These are phyloP conservation scores for Graphiopsis chlorocephala DNA, from an alignment of 2,329 filamentous ascomycete species.

Conservation along the genomic window DNA sequence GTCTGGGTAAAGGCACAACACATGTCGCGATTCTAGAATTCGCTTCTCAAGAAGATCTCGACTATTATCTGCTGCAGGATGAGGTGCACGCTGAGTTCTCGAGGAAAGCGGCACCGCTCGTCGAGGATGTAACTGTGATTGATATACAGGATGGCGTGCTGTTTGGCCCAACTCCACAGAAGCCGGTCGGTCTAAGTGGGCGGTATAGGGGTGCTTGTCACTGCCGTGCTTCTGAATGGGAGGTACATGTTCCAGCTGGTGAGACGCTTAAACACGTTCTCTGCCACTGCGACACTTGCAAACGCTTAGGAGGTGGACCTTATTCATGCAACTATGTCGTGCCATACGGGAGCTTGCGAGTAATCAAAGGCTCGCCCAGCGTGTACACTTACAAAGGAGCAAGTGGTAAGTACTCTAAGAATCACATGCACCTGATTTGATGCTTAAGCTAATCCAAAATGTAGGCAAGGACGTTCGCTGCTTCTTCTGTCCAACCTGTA, in stretches of 20 bases:
- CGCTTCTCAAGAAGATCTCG: constrained; percentile 33
- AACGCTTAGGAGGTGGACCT: constrained; percentile 36
- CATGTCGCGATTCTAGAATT: constrained; percentile 38
- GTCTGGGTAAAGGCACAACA: constrained; percentile 34
- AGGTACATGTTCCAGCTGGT: constrained; percentile 24
- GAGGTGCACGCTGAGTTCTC: constrained; percentile 34
- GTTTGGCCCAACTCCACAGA: constrained; percentile 30
- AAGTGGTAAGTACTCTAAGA: constrained; percentile 23
- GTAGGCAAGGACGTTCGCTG: constrained; percentile 37
- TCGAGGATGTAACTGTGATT: constrained; percentile 35
- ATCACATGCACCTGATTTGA: not conserved
- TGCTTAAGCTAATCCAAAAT: not conserved
- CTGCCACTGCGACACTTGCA: constrained; percentile 38
- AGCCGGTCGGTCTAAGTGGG: constrained; percentile 19
- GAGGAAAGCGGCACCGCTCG: constrained; percentile 28
- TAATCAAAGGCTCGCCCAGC: constrained; percentile 29
- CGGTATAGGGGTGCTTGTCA: constrained; percentile 33
- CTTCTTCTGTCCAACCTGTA: constrained; percentile 39
- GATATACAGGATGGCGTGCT: constrained; percentile 36
- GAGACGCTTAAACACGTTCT: constrained; percentile 31
- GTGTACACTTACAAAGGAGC: constrained; percentile 36
- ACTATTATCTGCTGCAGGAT: constrained; percentile 35
- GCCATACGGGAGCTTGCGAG: constrained; percentile 27
- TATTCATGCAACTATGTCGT: constrained; percentile 40
- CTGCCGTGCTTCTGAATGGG: constrained; percentile 32